Evolutionary conservation across 78 protist species (phyloP), one percentile per base, ranked within the genome.

Genomic region (Dictyostelium citrinum): DNA sequence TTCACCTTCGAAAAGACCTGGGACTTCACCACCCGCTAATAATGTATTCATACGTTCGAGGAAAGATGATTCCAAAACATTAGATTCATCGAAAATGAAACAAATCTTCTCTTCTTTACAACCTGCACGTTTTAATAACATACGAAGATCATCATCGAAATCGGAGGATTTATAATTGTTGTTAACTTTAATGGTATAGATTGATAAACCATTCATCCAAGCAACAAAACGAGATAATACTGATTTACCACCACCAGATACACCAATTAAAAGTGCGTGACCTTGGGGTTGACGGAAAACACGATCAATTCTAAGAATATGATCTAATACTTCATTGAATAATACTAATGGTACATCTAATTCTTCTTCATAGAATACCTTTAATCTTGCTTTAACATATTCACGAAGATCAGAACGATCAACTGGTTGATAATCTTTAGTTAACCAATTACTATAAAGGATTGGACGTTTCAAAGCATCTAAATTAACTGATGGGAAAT

Each of bases 1-100:
- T 27, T 98, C 99, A 20, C 98, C 99, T 24, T 97, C 99, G 80
- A 99, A 98, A n/a, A 99, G 97, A 11, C 99, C 99, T 20, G 99
- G 99, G 2, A 99, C 95, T 20, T 97, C 97, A 37, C 99, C 99
- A 35, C 96, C 78, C 10, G 99, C 99, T 78, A 99, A 91, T 35
- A 99, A 95, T 2, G 99, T 98, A 83, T 99, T 98, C 98, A 99
- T 98, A 64, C 98, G 94, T 90, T 99, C 99, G 60, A 99, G 97
- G 99, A 98, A 98, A 72, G 97, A 93, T 22, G 99, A 76, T 86
- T 97, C 97, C 81, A 98, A 94, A 39, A 98, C 92, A 81, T 98
- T 99, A 46, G 96, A 68, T 90, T 99, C 99, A 94, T 99, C 99
- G 82, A 98, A 96, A 70, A 98, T 91, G 96, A 99, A 98, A 95